A percentile compares a stretch with the other conserved stretches of the same genome.
Evolutionary conservation across 176 grass and related monocot genomes (phyloP).

Genomic region (Musa acuminata): DNA sequence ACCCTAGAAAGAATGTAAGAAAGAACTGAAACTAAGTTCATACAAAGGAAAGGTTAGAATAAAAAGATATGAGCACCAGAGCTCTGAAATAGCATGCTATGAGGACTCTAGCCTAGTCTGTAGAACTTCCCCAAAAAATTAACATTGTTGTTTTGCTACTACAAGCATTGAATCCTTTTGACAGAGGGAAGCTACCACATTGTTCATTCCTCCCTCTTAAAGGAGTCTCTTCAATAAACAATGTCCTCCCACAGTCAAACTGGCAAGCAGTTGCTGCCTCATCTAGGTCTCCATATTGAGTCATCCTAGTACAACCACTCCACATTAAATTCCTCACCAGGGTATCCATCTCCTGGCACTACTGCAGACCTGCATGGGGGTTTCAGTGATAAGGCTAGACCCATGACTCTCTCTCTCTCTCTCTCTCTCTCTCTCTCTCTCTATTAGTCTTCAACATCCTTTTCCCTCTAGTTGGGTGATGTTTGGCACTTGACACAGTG

Average conservation of each 20-base stretch:
- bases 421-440: too few relatives aligned
- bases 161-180: not conserved
- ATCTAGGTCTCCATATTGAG: slow-evolving; percentile 14
- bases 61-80: not conserved
- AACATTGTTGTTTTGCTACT: slow-evolving; percentile 9
- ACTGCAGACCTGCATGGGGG: too few relatives aligned
- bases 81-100: slow-evolving; percentile 2
- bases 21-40: not conserved
- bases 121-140: not conserved
- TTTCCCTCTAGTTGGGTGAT: not conserved
- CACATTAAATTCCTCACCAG: slow-evolving; percentile 33
- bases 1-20: not conserved
- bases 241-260: not conserved
- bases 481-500: not conserved
- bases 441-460: not conserved
- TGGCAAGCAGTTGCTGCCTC: not conserved
- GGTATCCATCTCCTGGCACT: slow-evolving; percentile 22
- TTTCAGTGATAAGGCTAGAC: not conserved
- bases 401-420: not conserved
- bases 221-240: not conserved
- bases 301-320: not conserved
- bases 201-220: slow-evolving; percentile 9
- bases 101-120: not conserved
- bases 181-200: slow-evolving; percentile 21
- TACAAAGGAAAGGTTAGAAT: too few relatives aligned